Percentiles rank a stretch among this genome's conserved stretches.
Evolutionary conservation across 106 monocot genomes (phyloP).

Genomic region (Dioscorea alata): DNA sequence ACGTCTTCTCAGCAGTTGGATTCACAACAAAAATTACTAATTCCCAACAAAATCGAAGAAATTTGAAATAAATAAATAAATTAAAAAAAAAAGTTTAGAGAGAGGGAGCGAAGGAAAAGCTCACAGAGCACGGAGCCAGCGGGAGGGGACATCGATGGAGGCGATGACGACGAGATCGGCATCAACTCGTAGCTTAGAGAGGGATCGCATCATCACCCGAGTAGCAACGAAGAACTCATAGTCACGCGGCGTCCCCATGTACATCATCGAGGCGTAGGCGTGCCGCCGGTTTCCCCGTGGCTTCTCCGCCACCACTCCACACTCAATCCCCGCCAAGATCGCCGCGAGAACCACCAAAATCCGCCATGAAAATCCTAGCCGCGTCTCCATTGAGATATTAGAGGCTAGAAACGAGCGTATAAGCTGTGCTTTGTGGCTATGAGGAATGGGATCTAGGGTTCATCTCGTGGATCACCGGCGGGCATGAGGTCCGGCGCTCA

Average conservation of each 20-base stretch:
- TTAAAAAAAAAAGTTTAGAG: too few species aligned
- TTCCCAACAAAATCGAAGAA: too few species aligned
- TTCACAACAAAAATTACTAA: too few species aligned
- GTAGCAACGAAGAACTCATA: constrained; percentile 97
- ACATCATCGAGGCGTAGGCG: constrained; percentile 99
- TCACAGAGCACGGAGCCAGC: constrained; percentile 64
- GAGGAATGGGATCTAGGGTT: too few species aligned
- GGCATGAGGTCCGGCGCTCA: too few species aligned
- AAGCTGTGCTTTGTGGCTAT: too few species aligned
- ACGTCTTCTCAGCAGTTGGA: too few species aligned
- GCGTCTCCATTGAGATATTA: too few species aligned
- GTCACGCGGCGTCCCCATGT: constrained; percentile 99
- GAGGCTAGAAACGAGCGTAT: too few species aligned
- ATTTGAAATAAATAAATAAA: too few species aligned
- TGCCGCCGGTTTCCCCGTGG: constrained; percentile 16
- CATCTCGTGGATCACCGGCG: too few species aligned
- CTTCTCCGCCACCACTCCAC: constrained; percentile 1
- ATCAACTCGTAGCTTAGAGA: constrained; percentile 46
- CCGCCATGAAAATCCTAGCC: neutral
- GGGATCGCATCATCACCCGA: constrained; percentile 90
- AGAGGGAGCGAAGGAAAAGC: neutral
- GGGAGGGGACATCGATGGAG: constrained; percentile 72
- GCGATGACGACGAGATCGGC: constrained; percentile 99
- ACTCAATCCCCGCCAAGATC: constrained; percentile 9
- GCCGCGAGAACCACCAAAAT: too few species aligned